phyloP scores from a whole-genome alignment of 768 basidiomycete species.

The Crepidotus variabilis region DNA sequence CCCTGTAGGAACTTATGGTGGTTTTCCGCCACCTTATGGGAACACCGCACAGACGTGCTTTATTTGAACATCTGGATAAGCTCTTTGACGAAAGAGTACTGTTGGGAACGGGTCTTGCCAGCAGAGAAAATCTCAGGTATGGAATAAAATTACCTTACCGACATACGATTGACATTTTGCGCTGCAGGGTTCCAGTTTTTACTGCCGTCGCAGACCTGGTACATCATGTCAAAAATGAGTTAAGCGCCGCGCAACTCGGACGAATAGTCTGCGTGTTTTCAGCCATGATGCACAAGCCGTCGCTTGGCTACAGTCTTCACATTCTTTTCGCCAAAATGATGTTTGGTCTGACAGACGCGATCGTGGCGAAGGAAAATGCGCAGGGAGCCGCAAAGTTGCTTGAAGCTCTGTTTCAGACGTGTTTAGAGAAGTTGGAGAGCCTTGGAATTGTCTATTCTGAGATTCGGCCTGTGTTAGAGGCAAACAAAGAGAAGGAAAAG shows the following conservation, averaged over 20 bases:
- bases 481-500: constrained; percentile 33
- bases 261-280: constrained; percentile 83
- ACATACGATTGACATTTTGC: constrained; percentile 3
- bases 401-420: constrained; percentile 73
- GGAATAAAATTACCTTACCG: constrained; percentile 11
- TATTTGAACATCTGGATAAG: constrained; percentile 82
- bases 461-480: constrained; percentile 43
- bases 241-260: constrained; percentile 70
- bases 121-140: constrained; percentile 81
- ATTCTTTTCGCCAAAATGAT: constrained; percentile 92
- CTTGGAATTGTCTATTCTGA: constrained; percentile 65
- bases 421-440: constrained; percentile 80
- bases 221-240: constrained; percentile 84
- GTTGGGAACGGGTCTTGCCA: constrained; percentile 78
- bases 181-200: constrained; percentile 69
- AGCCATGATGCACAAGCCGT: constrained; percentile 84
- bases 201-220: constrained; percentile 90
- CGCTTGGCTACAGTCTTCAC: constrained; percentile 76
- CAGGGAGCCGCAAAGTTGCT: constrained; percentile 70
- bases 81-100: constrained; percentile 89
- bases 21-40: constrained; percentile 88
- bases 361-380: constrained; percentile 70
- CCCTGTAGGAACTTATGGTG: constrained; percentile 78
- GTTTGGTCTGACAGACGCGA: constrained; percentile 81
- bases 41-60: constrained; percentile 70